A percentile compares a stretch with the other conserved stretches of the same genome.
These are phyloP conservation scores for Annulohypoxylon maeteangense DNA, from an alignment of 495 filamentous ascomycete genomes.

Conservation along the genomic window DNA sequence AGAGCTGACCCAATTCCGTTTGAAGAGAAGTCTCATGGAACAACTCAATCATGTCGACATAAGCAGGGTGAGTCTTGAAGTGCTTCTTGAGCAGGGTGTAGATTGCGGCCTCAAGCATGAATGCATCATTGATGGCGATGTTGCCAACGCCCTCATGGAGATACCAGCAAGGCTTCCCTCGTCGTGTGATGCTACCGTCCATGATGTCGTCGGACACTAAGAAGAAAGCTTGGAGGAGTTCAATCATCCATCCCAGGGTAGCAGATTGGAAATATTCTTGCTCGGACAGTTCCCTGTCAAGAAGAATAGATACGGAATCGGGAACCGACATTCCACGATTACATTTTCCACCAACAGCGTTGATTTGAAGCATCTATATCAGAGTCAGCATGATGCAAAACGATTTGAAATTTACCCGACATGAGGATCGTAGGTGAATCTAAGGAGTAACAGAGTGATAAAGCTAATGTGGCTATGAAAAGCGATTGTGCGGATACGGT, in stretches of 20 bases:
- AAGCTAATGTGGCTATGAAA: not conserved
- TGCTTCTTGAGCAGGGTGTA: conserved; percentile 92
- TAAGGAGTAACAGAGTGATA: not conserved
- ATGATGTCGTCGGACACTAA: conserved; percentile 98
- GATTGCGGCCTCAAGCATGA: conserved; percentile 92
- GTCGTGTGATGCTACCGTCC: conserved; percentile 92
- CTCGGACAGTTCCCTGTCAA: conserved; percentile 73
- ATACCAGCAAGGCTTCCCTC: conserved; percentile 96
- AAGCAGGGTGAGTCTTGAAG: conserved; percentile 85
- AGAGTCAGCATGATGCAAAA: not conserved
- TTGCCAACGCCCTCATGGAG: conserved; percentile 84
- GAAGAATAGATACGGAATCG: conserved; percentile 84
- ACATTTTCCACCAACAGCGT: conserved; percentile 93
- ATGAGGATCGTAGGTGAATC: not conserved
- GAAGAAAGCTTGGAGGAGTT: conserved; percentile 98
- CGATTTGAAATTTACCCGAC: not conserved
- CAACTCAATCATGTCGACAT: conserved; percentile 90
- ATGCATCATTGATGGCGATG: conserved; percentile 97
- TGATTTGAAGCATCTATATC: conserved; percentile 77
- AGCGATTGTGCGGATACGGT: conserved; percentile 4
- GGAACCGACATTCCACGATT: conserved; percentile 98
- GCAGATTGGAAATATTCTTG: conserved; percentile 87
- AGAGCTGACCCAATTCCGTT: conserved; percentile 93
- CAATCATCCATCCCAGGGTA: conserved; percentile 94
- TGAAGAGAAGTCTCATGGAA: conserved; percentile 95